Percentiles rank a stretch among this genome's conserved stretches.
Conservation (phyloP, 352 stramenopile genomes). For the Globisporangium echinulatum region DNA sequence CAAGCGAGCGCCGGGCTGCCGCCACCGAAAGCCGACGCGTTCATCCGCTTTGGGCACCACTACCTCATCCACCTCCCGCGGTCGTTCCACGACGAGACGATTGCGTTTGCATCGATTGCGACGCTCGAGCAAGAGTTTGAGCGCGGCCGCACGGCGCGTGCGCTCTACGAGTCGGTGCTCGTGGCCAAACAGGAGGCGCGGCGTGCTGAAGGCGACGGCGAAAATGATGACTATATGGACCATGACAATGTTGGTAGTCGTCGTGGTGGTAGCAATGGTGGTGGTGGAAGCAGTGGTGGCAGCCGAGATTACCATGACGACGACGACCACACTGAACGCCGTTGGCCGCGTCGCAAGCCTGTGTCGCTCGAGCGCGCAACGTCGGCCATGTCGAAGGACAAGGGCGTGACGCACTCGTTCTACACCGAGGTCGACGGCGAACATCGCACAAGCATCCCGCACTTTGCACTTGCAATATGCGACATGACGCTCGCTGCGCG, state of each 20-base stretch:
- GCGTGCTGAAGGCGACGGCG: neutral
- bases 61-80: conserved; percentile 76
- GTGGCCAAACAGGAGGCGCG: conserved; percentile 30
- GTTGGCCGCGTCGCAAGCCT: neutral
- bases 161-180: conserved; percentile 72
- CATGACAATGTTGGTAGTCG: neutral
- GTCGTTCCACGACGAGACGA: conserved; percentile 73
- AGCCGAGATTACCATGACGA: neutral
- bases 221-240: neutral
- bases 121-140: conserved; percentile 76
- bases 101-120: conserved; percentile 62
- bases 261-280: neutral
- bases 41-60: conserved; percentile 70
- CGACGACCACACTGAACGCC: conserved; percentile 1
- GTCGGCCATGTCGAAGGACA: conserved; percentile 35
- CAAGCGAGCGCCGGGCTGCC: conserved; percentile 21
- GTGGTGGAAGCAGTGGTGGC: neutral
- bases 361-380: conserved; percentile 35
- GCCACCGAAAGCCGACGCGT: conserved; percentile 45
- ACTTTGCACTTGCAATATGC: conserved; percentile 36
- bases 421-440: conserved; percentile 53
- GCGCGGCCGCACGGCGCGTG: conserved; percentile 52
- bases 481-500: conserved; percentile 28
- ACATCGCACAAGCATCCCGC: conserved; percentile 24
- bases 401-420: conserved; percentile 72